phyloP scores from a whole-genome alignment of 208 protist species.

The Acanthamoeba culbertsoni region DNA sequence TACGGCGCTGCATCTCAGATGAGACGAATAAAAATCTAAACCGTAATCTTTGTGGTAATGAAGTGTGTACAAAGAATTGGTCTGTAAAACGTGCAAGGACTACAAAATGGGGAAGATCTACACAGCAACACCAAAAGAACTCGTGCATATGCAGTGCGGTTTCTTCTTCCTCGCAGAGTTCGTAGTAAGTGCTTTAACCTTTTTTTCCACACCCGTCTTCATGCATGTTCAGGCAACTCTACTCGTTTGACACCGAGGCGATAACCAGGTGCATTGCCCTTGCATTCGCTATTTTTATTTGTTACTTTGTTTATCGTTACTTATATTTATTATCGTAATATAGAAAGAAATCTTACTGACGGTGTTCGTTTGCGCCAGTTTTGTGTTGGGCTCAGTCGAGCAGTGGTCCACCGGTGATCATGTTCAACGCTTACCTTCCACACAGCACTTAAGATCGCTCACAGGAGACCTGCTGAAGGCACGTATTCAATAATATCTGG shows the following conservation, averaged over 20 bases:
- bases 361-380: background rate
- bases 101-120: constrained; percentile 10
- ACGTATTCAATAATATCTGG: too few relatives aligned
- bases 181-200: background rate
- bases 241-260: background rate
- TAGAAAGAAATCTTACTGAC: background rate
- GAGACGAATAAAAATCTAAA: too few relatives aligned
- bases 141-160: background rate
- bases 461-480: too few relatives aligned
- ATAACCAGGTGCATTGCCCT: background rate
- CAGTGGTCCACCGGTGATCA: background rate
- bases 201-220: background rate
- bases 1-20: too few relatives aligned
- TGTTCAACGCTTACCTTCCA: background rate
- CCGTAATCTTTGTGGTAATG: too few relatives aligned
- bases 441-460: background rate
- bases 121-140: background rate
- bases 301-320: background rate
- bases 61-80: background rate
- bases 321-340: too few relatives aligned
- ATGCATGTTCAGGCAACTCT: background rate
- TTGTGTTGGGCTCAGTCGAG: background rate
- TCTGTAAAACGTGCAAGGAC: background rate
- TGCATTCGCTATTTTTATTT: background rate
- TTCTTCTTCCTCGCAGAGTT: background rate